Base-by-base conservation (phyloP, 345 rosid species). In the Crucihimalaya himalaica region DNA sequence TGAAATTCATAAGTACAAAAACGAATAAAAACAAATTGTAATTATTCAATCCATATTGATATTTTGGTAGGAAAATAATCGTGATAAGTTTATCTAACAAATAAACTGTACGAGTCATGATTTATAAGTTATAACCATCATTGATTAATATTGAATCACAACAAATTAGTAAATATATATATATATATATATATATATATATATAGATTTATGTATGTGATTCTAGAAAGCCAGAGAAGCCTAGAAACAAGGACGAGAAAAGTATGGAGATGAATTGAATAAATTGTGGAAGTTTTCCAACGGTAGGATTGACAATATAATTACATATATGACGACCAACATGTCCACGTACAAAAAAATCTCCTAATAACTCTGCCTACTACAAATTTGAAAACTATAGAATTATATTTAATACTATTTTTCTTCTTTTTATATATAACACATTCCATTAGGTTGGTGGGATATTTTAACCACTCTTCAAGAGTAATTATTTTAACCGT, bases 231-330 rank as follows among this genome's bases (percentile, higher is more conserved):
- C 32, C 21, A 45, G 40, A 45, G 40, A 52, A 69, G 20, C 43
- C 66, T 5, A 20, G 25, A 57, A 35, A 66, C 62, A 67, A 48
- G 78, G 78, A 27, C 31, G 60, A 62, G 59, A 65, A 73, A 56
- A 37, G 66, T 57, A 43, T 58, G 55, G 48, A 53, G 35, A 23
- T n/a, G 7, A 23, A 55, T 43, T 42, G 35, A 45, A 34, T 34
- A 18, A 20, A 27, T 35, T 68, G 59, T 45, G 45, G 70, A 54
- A 52, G 10, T 68, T 45, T 70, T 63, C 66, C n/a, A 46, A 8
- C 54, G 80, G 70, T 70, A 76, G 80, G 80, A 70, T 63, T 76
- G 80, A 76, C 80, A 68, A 43, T 75, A 27, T 61, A 31, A 8
- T 31, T 32, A 21, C 39, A 68, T 29, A 27, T 47, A 15, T 51